These are phyloP conservation scores for Acer negundo DNA, from an alignment of 345 rosid genomes.

Conservation along the genomic window DNA sequence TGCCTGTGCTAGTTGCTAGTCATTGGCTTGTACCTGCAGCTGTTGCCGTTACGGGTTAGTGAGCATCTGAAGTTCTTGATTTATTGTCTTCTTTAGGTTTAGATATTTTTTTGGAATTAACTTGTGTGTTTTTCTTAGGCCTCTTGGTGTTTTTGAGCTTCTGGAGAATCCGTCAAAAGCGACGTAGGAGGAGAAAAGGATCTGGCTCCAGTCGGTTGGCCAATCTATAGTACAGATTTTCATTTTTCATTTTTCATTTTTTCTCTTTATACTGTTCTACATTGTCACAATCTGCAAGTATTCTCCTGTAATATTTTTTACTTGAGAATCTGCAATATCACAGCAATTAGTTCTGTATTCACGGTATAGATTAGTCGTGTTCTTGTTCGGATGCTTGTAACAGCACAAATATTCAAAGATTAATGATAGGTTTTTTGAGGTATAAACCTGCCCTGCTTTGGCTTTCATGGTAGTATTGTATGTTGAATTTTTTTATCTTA, in stretches of 20 bases:
- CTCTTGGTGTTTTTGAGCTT: constrained; percentile 62
- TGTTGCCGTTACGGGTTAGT: constrained; percentile 65
- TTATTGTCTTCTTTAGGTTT: background rate
- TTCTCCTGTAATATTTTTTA: constrained; percentile 13
- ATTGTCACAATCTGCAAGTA: background rate
- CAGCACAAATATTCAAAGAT: constrained; percentile 23
- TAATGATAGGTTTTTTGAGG: background rate
- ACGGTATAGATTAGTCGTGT: constrained; percentile 8
- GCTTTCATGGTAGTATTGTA: background rate
- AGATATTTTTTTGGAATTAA: constrained; percentile 10
- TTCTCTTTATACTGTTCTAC: background rate
- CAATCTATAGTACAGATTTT: constrained; percentile 34
- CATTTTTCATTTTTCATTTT: background rate
- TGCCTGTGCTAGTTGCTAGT: constrained; percentile 64
- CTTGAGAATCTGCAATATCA: constrained; percentile 11
- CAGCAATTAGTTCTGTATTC: constrained; percentile 22
- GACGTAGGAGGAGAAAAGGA: constrained; percentile 70
- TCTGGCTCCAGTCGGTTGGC: constrained; percentile 55
- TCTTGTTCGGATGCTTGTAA: constrained; percentile 26
- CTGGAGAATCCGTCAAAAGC: constrained; percentile 76
- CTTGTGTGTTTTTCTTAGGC: constrained; percentile 43
- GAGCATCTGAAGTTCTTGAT: constrained; percentile 3
- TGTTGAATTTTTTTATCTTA: background rate
- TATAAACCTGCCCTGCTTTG: background rate
- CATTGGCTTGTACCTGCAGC: constrained; percentile 82